A percentile compares a stretch with the other conserved stretches of the same genome.
phyloP scores from a whole-genome alignment of 106 monocot species.

The Triglochin maritima region DNA sequence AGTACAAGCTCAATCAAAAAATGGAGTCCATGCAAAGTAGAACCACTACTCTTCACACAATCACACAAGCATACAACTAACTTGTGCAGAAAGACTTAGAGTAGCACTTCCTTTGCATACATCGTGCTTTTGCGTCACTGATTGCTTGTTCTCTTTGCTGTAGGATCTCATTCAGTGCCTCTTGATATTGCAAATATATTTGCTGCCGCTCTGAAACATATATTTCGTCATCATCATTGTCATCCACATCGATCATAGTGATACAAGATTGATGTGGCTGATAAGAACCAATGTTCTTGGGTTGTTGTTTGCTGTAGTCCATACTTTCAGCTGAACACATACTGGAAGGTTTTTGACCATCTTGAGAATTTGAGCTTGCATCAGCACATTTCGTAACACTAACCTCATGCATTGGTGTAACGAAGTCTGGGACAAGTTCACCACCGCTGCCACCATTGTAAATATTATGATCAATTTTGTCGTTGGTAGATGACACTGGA shows the following conservation, averaged over 20 bases:
- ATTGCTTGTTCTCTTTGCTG: neutral
- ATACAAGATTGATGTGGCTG: neutral
- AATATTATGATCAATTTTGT: neutral
- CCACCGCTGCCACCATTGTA: neutral
- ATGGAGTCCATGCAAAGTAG: too few relatives aligned
- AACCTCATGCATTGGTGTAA: too few relatives aligned
- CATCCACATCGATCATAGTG: neutral
- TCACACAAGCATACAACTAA: too few relatives aligned
- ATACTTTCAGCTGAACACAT: neutral
- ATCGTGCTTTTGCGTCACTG: neutral
- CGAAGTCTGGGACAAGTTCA: neutral
- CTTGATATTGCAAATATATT: constrained; percentile 1
- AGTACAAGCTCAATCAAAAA: too few relatives aligned
- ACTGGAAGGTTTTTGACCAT: neutral
- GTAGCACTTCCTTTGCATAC: neutral
- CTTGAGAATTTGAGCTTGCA: neutral
- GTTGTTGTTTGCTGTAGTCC: neutral
- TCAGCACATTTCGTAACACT: neutral
- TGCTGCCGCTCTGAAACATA: neutral
- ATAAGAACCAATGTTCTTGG: neutral
- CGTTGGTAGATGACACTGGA: neutral
- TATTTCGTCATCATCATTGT: neutral
- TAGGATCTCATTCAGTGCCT: neutral
- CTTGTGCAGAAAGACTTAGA: too few relatives aligned
- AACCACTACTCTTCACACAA: too few relatives aligned